Evolutionary conservation across 805 yeast genomes (phyloP), one percentile per base, ranked within the genome.

Genomic region (Blastobotrys terrestris): DNA sequence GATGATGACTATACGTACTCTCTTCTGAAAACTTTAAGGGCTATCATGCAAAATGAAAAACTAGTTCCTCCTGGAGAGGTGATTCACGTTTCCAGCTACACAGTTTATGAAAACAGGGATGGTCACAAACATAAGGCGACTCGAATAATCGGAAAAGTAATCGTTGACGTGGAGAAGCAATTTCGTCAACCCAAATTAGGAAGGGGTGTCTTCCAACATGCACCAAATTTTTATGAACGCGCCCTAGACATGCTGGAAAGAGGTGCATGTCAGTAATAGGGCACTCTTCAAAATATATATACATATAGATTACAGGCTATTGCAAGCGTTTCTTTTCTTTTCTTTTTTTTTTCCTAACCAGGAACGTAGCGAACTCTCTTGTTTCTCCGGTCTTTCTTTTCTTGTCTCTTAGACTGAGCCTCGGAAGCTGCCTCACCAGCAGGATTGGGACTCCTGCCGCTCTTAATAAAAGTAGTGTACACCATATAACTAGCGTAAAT

Each of bases 401-500:
- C 63, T 52, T 73, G 71, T 55, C 77, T 62, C 55, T 72, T 73
- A 47, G 54, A 58, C 61, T 49, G 66, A 55, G 26, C 46, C n/a
- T 46, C 53, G 15, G 56, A 49, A 3, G 46, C 54, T 6, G 50
- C 54, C 8, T 45, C 50, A 11, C 39, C 53, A 14, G 39, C 53
- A 2, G 56, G 39, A 6, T 48, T 44, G 45, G 44, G 21, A 4
- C 21, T 16, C 40, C 14, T 18, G 15, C 62, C 31, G 52, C 63
- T 52, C 45, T 57, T 54, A 43, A 66, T 58, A 15, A 74, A 68
- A 35, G 77, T 56, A 1, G 75, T 70, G 55, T 69, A 69, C 16
- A 78, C 56, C 63, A 78, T 79, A 68, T 72, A 80, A 3, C 61
- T 63, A 2, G 80, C 80, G 65, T 66, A 83, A 0, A 68, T 74